Base-by-base conservation (phyloP, 306 rosid species). In the Clitoria ternatea region DNA sequence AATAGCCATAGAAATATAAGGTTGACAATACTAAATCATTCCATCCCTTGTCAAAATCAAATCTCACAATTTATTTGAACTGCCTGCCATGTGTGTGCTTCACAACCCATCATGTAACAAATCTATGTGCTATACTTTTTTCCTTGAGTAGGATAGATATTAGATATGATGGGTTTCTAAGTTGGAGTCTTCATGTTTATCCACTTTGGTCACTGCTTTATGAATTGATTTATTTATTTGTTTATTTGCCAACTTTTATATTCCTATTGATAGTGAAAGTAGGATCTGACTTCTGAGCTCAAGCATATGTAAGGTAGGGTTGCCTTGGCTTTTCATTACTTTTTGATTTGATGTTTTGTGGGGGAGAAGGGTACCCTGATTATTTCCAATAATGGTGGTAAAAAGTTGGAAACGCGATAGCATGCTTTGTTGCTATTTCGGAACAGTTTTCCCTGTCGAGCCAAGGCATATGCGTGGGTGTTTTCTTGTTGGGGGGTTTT, bases 1-100 rank as follows among this genome's bases (percentile, higher is more conserved):
- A 85, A 79, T 71, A 77, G 78, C 84, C 2, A 72, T 65, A 70
- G 62, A 79, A 76, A 76, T 63, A 77, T 73, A 76, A 76, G 72
- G 80, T 81, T 83, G 90, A 76, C 89, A 80, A 69, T 78, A 43
- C 72, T 66, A 37, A 55, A 69, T 49, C 44, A 43, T 76, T 40
- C 79, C 71, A 72, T 67, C 62, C 49, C 1, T 29, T 76, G 86
- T 85, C 88, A 82, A 80, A 78, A 79, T 84, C 87, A 76, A 57
- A 70, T 82, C 82, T 47, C 47, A 62, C 35, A 49, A 53, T 55
- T 76, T 74, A 64, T 73, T 77, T 82, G 66, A 74, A 77, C 65
- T 87, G 86, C 82, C 78, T 82, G 86, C 91, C 86, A 74, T 72
- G 73, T 33, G 72, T 82, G 80, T 84, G 84, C 87, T 80, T 60